phyloP scores from a whole-genome alignment of 805 yeast genomes.

The Priceomyces melissophilus region DNA sequence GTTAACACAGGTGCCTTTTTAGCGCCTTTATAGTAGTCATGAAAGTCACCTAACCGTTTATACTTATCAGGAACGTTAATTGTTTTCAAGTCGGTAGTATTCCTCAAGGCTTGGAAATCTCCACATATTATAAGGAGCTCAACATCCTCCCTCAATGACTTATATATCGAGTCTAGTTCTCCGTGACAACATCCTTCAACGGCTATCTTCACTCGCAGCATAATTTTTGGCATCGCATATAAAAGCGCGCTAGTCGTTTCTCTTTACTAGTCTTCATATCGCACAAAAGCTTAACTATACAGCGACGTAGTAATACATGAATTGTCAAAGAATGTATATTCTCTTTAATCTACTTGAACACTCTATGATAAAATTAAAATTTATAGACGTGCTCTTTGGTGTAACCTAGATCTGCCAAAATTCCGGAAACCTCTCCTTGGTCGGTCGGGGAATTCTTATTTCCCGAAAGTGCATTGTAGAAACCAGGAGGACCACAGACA shows the following conservation, averaged over 20 bases:
- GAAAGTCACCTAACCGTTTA: slow-evolving; percentile 73
- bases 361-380: slow-evolving; percentile 44
- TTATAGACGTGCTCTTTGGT: slow-evolving; percentile 84
- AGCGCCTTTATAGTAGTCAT: slow-evolving; percentile 59
- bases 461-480: slow-evolving; percentile 87
- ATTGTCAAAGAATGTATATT: no score
- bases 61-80: slow-evolving; percentile 81
- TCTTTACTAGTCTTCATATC: no score
- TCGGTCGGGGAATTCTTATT: slow-evolving; percentile 78
- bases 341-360: no score
- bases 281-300: no score
- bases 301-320: no score
- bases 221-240: not conserved
- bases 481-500: slow-evolving; percentile 94
- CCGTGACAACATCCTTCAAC: slow-evolving; percentile 94
- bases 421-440: slow-evolving; percentile 93
- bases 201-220: slow-evolving; percentile 43
- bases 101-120: slow-evolving; percentile 82
- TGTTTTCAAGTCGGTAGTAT: slow-evolving; percentile 57
- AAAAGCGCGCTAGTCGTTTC: no score
- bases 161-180: slow-evolving; percentile 58
- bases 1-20: slow-evolving; percentile 72
- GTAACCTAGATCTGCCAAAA: slow-evolving; percentile 84
- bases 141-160: slow-evolving; percentile 12
- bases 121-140: slow-evolving; percentile 73